A percentile compares a stretch with the other conserved stretches of the same genome.
Conservation (phyloP, 2,329 filamentous ascomycete genomes). For the Trichoderma semiorbis region DNA sequence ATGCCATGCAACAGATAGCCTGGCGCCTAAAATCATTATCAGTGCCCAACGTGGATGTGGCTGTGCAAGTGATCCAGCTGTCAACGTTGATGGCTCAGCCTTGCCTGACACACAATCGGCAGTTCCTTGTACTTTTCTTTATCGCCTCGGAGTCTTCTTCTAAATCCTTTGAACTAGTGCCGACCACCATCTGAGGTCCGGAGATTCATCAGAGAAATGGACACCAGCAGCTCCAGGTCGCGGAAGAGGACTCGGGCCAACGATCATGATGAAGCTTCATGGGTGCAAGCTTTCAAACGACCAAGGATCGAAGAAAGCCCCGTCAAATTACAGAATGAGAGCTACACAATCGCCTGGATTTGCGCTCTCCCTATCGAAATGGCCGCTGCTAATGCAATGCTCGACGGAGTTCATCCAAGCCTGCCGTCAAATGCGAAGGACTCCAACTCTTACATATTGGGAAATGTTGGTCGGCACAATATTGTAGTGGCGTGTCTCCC, state of each 20-base stretch:
- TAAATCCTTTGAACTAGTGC: too few species aligned
- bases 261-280: background rate
- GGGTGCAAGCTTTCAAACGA: background rate
- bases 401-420: background rate
- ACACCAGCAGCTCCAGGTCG: background rate
- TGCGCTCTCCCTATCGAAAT: background rate
- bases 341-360: background rate
- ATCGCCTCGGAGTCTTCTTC: too few species aligned
- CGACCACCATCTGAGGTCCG: too few species aligned
- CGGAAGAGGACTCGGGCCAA: rapidly evolving
- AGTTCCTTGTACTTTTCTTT: too few species aligned
- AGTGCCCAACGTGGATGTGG: too few species aligned
- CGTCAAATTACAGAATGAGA: background rate
- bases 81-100: too few species aligned
- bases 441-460: background rate
- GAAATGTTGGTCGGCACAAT: background rate
- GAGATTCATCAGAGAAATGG: background rate
- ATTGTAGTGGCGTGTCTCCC: background rate
- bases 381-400: background rate
- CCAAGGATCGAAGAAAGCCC: background rate
- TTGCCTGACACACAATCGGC: too few species aligned
- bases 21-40: too few species aligned
- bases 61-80: too few species aligned
- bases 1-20: too few species aligned
- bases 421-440: background rate